phyloP scores from a whole-genome alignment of 768 basidiomycete genomes.

The Panaeolus cyanescens region DNA sequence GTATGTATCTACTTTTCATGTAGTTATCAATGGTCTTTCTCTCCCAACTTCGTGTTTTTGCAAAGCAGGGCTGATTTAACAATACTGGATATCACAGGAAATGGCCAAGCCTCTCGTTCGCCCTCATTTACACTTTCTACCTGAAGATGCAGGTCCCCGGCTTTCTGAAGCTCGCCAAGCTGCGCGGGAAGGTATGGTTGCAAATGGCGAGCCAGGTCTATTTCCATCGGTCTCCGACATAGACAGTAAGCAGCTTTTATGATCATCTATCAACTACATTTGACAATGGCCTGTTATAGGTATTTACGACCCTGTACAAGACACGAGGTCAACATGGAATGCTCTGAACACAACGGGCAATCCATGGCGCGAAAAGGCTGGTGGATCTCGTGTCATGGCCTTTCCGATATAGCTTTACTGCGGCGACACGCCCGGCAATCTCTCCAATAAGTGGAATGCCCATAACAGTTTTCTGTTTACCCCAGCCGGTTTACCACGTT shows the following conservation, averaged over 20 bases:
- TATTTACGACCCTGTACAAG: neutral
- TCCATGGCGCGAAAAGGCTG: conserved; percentile 6
- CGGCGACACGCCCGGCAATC: conserved; percentile 24
- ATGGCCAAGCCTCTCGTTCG: conserved; percentile 38
- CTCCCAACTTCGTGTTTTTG: too few relatives aligned
- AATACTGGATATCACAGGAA: too few relatives aligned
- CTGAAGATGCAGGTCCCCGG: conserved; percentile 29
- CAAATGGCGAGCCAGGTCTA: conserved; percentile 16
- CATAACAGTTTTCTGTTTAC: conserved; percentile 31
- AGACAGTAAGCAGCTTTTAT: conserved; percentile 25
- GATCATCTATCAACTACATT: too few relatives aligned
- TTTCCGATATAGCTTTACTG: conserved; percentile 6
- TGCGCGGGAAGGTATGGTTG: conserved; percentile 26
- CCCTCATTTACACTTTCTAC: conserved; percentile 29
- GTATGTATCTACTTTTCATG: too few relatives aligned
- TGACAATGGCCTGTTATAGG: conserved; percentile 21
- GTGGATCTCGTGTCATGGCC: conserved; percentile 7
- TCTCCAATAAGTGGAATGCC: conserved; percentile 33
- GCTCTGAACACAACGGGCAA: neutral
- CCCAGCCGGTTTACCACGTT: conserved; percentile 26
- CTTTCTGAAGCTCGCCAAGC: conserved; percentile 21
- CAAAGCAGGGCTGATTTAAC: too few relatives aligned
- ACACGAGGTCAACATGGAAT: neutral
- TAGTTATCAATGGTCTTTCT: too few relatives aligned
- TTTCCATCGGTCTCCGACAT: conserved; percentile 28